Conservation (phyloP, 306 rosid species). For the Prunus davidiana region DNA sequence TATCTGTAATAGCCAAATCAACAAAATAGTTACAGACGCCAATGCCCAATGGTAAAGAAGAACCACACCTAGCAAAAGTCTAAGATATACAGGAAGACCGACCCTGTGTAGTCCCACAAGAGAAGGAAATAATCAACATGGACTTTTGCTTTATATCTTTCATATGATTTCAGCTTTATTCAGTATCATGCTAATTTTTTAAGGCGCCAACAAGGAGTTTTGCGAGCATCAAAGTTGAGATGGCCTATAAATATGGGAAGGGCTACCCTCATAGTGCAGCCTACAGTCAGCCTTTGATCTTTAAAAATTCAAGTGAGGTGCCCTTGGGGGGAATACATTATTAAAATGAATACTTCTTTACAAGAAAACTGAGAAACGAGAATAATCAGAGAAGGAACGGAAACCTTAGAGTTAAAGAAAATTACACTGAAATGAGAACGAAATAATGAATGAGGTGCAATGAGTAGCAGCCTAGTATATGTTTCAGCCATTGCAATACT, state of each 20-base stretch:
- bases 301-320: not conserved
- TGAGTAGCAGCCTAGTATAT: conserved; percentile 78
- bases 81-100: not conserved
- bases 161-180: not conserved
- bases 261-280: not conserved
- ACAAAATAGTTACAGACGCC: not conserved
- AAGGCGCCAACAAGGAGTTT: not conserved
- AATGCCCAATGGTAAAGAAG: conserved; percentile 5
- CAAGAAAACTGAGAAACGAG: conserved; percentile 1
- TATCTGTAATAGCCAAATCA: not conserved
- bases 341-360: conserved; percentile 1
- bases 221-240: not conserved
- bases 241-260: not conserved
- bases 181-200: not conserved
- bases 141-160: not conserved
- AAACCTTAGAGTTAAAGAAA: conserved; percentile 19
- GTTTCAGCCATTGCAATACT: conserved; percentile 98
- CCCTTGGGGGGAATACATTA: not conserved
- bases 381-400: conserved; percentile 6
- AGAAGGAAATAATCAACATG: not conserved
- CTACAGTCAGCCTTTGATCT: not conserved
- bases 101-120: not conserved
- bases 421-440: conserved; percentile 92
- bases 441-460: conserved; percentile 80
- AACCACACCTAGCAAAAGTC: conserved; percentile 1